A percentile compares a stretch with the other conserved stretches of the same genome.
phyloP scores from a whole-genome alignment of 148 eudicot genomes.

The Nyssa sinensis region DNA sequence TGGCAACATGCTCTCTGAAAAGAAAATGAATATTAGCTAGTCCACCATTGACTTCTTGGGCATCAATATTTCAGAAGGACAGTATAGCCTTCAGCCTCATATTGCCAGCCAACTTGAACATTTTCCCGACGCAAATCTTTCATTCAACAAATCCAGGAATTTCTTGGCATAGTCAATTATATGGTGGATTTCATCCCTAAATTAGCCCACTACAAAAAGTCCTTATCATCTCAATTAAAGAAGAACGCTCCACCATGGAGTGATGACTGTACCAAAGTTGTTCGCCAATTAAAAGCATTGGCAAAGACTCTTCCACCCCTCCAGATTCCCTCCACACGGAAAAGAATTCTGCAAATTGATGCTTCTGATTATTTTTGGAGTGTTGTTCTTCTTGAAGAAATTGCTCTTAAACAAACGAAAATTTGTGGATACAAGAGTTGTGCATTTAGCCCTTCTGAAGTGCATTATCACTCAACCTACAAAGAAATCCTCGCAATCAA shows the following conservation, averaged over 20 bases:
- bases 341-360: neutral
- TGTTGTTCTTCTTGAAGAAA: neutral
- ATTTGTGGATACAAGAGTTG: neutral
- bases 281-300: no score
- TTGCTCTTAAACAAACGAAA: neutral
- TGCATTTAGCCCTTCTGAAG: neutral
- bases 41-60: neutral
- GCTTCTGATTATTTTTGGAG: neutral
- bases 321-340: neutral
- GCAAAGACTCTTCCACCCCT: neutral
- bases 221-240: neutral
- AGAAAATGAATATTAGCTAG: neutral
- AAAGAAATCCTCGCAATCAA: neutral
- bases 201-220: neutral
- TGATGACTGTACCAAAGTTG: neutral
- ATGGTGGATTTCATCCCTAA: neutral
- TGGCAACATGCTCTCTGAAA: neutral
- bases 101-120: neutral
- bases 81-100: neutral
- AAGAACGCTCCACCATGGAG: neutral
- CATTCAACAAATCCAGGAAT: neutral
- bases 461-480: constrained; percentile 1
- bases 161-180: neutral
- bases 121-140: neutral
- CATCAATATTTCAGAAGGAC: neutral